Percentiles rank a stretch among this genome's conserved stretches.
Evolutionary conservation across 495 filamentous ascomycete species (phyloP).

Genomic region (Penicillium pulvis): DNA sequence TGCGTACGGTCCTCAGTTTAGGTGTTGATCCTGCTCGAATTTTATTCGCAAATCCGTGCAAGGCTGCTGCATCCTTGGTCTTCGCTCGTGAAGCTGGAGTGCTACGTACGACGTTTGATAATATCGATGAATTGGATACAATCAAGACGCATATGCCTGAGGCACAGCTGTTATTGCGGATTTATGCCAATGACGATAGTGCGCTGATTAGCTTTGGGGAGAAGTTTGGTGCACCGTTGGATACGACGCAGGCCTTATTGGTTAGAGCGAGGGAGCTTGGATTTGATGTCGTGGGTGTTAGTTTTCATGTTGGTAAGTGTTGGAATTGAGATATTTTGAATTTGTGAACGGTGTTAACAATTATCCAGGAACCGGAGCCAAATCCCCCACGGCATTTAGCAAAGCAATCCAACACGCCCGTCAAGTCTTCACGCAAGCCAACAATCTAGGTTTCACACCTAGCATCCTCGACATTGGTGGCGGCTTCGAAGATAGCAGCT

Average conservation of each 20-base stretch:
- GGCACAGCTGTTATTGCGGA: constrained; percentile 31
- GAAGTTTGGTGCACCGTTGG: constrained; percentile 35
- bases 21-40: constrained; percentile 34
- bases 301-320: constrained; percentile 39
- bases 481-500: constrained; percentile 30
- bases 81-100: constrained; percentile 27
- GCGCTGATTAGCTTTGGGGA: constrained; percentile 27
- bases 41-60: constrained; percentile 39
- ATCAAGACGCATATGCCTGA: constrained; percentile 30
- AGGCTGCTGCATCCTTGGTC: constrained; percentile 23
- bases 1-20: constrained; percentile 27
- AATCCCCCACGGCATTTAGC: constrained; percentile 23
- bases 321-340: background rate
- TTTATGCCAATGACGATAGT: constrained; percentile 30
- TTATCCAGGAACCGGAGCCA: constrained; percentile 27
- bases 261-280: constrained; percentile 26
- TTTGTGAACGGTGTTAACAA: background rate
- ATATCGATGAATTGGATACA: constrained; percentile 36
- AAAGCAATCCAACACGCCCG: constrained; percentile 29
- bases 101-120: constrained; percentile 35
- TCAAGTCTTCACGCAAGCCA: constrained; percentile 24
- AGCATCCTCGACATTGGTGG: constrained; percentile 35
- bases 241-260: constrained; percentile 22
- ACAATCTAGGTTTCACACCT: constrained; percentile 15
- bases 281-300: constrained; percentile 33